phyloP scores from a whole-genome alignment of 2,329 filamentous ascomycete genomes.

The Xylogone sp. region DNA sequence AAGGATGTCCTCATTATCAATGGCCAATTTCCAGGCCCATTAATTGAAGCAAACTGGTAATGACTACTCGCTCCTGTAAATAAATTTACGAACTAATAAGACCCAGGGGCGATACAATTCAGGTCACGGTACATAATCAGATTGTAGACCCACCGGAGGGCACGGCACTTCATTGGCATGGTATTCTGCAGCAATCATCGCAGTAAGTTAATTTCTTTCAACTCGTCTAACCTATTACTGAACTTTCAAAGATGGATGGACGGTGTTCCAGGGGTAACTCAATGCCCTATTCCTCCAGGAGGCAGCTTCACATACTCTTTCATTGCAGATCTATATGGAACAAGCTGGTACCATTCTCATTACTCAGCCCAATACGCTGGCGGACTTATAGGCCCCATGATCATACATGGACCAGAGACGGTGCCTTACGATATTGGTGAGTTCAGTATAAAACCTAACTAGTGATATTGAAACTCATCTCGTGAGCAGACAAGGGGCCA shows the following conservation, averaged over 20 bases:
- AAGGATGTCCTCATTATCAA: conserved; percentile 52
- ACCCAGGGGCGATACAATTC: conserved; percentile 32
- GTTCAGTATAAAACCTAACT: background rate
- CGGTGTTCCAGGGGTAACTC: conserved; percentile 34
- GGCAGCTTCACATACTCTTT: conserved; percentile 9
- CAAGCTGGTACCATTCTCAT: conserved; percentile 10
- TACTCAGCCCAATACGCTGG: conserved; percentile 16
- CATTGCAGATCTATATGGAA: conserved; percentile 9
- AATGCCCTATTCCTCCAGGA: conserved; percentile 31
- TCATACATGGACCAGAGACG: conserved; percentile 53
- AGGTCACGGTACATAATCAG: conserved; percentile 66
- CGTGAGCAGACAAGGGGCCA: conserved; percentile 30
- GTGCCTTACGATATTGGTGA: conserved; percentile 48
- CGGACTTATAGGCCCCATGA: conserved; percentile 53
- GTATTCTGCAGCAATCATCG: conserved; percentile 35
- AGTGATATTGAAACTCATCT: background rate
- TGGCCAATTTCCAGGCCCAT: conserved; percentile 61
- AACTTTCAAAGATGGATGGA: conserved; percentile 30
- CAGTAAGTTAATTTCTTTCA: background rate
- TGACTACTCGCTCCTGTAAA: background rate
- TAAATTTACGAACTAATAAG: background rate
- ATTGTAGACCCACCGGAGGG: conserved; percentile 38
- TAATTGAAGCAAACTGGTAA: conserved; percentile 57
- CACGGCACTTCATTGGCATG: conserved; percentile 40
- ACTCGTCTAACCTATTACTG: background rate